Base-by-base conservation (phyloP, 2,329 filamentous ascomycete genomes). In the Westerdykella sp. region DNA sequence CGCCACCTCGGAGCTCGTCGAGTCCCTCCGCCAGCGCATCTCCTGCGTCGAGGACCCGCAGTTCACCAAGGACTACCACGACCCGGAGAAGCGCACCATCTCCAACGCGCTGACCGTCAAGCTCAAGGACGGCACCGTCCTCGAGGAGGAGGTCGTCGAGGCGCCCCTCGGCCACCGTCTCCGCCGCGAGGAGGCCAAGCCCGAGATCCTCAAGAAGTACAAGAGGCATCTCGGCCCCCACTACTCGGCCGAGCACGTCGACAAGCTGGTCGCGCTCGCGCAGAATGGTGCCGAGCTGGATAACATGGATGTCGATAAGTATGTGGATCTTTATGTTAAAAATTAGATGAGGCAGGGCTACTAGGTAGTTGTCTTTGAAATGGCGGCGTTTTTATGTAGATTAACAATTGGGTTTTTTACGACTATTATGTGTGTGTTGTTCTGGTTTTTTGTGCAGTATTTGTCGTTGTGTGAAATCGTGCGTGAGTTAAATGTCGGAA, bases 21-120 rank as follows among this genome's bases (percentile, higher is more conserved):
- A 97, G 72, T 86, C 84, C 44, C 84, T 98, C 50, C 84, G 93
- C 66, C 78, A 94, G 75, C 87, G 87, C 76, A 97, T 98, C 75
- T 83, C 81, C 70, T 98, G 93, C 70, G 88, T 96, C 42, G 93
- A 98, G 73, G 93, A 98, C 72, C 85, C 88, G 45, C 80, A 91
- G 71, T 97, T 90, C 78, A 97, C 93, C 55, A 73, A 77, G 66
- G 91, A 97, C 71, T 98, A 98, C 81, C 93, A 98, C 68, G 79
- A 97, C 75, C 88, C 93, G 23, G 75, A 78, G 56, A 87, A 94
- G 75, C 87, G 93, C 60, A 96, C 89, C 70, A 98, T 98, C 72
- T 88, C 89, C 69, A 98, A 98, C 74, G 93, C 90, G 7, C 77
- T 98, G 54, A 96, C 90, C 23, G 90, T 98, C 46, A 91, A 85